Conservation (phyloP, 345 rosid genomes). For the Salix viminalis region DNA sequence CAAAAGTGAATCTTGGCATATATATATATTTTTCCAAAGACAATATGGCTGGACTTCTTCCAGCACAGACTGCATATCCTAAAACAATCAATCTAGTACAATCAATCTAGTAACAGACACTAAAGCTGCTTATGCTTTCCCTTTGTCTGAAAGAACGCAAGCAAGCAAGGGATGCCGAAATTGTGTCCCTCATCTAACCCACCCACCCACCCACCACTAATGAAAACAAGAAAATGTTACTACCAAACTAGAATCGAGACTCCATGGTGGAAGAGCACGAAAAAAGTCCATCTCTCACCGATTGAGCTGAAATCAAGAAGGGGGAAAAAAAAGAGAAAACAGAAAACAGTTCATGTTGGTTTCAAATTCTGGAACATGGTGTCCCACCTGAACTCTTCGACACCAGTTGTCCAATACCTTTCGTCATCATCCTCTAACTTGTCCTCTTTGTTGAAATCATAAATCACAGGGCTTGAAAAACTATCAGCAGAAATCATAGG, state of each 20-base stretch:
- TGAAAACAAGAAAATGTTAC: neutral
- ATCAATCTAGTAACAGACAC: conserved; percentile 3
- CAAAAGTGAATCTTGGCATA: neutral
- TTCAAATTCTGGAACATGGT: conserved; percentile 86
- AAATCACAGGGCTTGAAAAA: conserved; percentile 49
- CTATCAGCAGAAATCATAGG: conserved; percentile 30
- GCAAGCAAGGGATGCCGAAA: conserved; percentile 16
- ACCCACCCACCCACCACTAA: conserved; percentile 37
- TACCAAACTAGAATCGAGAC: neutral
- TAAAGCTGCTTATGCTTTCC: conserved; percentile 9
- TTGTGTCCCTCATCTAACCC: conserved; percentile 18
- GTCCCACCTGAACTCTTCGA: conserved; percentile 82
- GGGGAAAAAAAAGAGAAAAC: neutral
- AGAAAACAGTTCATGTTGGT: conserved; percentile 55
- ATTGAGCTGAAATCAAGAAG: conserved; percentile 5
- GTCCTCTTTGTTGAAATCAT: conserved; percentile 42
- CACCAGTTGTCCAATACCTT: conserved; percentile 46
- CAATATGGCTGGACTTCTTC: too few species aligned
- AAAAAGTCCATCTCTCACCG: conserved; percentile 67
- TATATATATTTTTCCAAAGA: too few species aligned
- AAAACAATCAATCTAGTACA: conserved; percentile 8
- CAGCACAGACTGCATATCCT: neutral
- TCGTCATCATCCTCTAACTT: conserved; percentile 29
- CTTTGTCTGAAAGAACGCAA: conserved; percentile 16
- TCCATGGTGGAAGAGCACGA: conserved; percentile 50